Base-by-base conservation (phyloP, 768 basidiomycete genomes). In the Boletellus sp. region DNA sequence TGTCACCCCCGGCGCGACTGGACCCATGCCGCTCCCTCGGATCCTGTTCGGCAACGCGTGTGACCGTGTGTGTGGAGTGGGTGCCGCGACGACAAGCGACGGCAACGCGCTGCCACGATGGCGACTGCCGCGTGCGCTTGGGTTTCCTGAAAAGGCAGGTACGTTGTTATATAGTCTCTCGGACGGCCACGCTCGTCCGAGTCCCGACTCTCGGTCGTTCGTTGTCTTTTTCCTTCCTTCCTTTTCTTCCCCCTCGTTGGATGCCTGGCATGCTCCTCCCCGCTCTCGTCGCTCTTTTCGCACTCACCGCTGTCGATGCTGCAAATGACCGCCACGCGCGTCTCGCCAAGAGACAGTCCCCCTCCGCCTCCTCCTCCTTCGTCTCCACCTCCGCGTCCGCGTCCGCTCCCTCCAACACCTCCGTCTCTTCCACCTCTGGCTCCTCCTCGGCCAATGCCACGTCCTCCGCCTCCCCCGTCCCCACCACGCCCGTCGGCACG, bases 251-350 rank as follows among this genome's bases (percentile, higher is more conserved):
- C 32, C 34, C 52, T 31, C 6, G n/a, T 42, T 7, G n/a, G n/a
- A n/a, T n/a, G n/a, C 32, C 23, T 35, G 42, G 42, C 28, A 28
- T 47, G 51, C 81, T 82, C 79, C 77, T 72, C 63, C 58, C 78
- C 53, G 66, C 67, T 54, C 56, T 79, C 38, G 60, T 72, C 64
- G 60, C 75, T 67, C 66, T 83, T 67, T 76, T 79, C 35, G 63
- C 71, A 32, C 54, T 77, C 48, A 55, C 78, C 55, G 56, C 64
- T 40, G 58, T 61, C 26, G 70, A 64, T 50, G 63, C 71, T 55
- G 78, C 75, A 33, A 63, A 66, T 47, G 65, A 66, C 34, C 70
- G 62, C 51, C 77, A 78, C 56, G 61, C 34, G n/a, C 60, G 58
- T 51, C 53, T 74, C 15, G 66, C 63, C 39, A 72, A 74, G 65